Conservation (phyloP, 2,329 filamentous ascomycete genomes). For the Alternaria sp. region DNA sequence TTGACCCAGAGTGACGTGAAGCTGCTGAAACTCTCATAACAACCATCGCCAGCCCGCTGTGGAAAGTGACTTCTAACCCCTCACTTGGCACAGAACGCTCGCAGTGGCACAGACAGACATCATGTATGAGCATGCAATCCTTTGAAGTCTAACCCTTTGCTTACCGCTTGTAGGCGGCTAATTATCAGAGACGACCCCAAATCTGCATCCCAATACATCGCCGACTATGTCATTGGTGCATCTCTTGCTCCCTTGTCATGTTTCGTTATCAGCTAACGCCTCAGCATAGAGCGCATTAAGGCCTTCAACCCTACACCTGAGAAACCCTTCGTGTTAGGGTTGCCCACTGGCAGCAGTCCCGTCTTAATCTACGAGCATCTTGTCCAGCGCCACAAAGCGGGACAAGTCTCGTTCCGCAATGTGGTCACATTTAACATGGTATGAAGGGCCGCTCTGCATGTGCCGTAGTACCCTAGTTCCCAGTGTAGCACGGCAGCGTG, state of each 20-base stretch:
- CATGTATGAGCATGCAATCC: constrained; percentile 46
- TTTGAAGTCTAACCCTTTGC: constrained; percentile 27
- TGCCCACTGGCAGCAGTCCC: constrained; percentile 85
- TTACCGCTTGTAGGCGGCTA: constrained; percentile 71
- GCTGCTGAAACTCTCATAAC: constrained; percentile 20
- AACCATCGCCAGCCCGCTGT: constrained; percentile 23
- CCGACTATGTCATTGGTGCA: constrained; percentile 79
- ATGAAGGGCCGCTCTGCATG: constrained; percentile 40
- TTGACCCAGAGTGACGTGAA: constrained; percentile 36
- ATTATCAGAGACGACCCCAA: constrained; percentile 80
- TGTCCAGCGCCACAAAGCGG: constrained; percentile 74
- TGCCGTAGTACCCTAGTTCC: constrained; percentile 24
- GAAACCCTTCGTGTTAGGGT: constrained; percentile 81
- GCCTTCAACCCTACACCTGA: constrained; percentile 75
- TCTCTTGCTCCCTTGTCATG: constrained; percentile 32
- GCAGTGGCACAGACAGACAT: constrained; percentile 13
- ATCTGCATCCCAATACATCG: constrained; percentile 77
- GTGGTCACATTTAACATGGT: constrained; percentile 94
- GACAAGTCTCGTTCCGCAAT: constrained; percentile 84
- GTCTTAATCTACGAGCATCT: constrained; percentile 80
- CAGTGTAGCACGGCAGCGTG: constrained; percentile 29
- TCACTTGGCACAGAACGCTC: constrained; percentile 3
- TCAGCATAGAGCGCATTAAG: constrained; percentile 73
- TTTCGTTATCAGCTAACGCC: constrained; percentile 33
- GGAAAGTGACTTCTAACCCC: background rate